phyloP scores from a whole-genome alignment of 2,329 filamentous ascomycete genomes.

The Ophidiomyces ophidiicola region DNA sequence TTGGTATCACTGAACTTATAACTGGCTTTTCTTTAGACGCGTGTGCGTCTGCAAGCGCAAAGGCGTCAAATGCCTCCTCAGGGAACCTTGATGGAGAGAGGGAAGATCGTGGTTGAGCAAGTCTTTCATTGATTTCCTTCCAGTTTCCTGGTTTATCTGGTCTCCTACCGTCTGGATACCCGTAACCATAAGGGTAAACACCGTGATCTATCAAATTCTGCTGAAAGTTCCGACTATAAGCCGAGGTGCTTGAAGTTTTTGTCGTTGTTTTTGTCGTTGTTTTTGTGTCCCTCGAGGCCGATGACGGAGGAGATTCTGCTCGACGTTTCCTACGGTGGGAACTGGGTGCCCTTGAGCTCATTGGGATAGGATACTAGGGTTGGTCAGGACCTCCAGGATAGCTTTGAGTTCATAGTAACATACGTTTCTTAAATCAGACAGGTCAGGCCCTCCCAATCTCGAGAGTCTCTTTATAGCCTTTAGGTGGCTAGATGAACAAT shows the following conservation, averaged over 20 bases:
- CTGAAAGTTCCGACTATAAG: conserved; percentile 27
- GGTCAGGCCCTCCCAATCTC: conserved; percentile 4
- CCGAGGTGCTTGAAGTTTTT: conserved; percentile 9
- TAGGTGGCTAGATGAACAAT: conserved; percentile 1
- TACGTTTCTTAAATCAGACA: conserved; percentile 9
- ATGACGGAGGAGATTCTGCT: conserved; percentile 3
- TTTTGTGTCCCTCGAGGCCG: not conserved
- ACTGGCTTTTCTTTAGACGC: too few relatives aligned
- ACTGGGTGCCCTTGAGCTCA: conserved; percentile 1
- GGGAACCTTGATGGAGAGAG: conserved; percentile 29
- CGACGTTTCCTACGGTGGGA: not conserved
- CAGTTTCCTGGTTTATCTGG: conserved; percentile 23
- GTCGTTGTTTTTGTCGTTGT: not conserved
- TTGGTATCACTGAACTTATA: conserved; percentile 24
- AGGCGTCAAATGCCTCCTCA: conserved; percentile 21
- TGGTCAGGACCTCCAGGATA: not conserved
- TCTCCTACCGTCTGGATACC: conserved; percentile 18
- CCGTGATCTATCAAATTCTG: conserved; percentile 27
- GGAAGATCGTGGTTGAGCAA: conserved; percentile 22
- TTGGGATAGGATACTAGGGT: not conserved
- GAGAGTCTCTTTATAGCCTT: conserved; percentile 4
- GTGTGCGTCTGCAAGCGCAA: conserved; percentile 20
- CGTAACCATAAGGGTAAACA: conserved; percentile 22
- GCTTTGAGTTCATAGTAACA: not conserved
- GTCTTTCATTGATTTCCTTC: conserved; percentile 21